Conservation (phyloP, 441 rosid genomes). For the Corymbia citriodora region DNA sequence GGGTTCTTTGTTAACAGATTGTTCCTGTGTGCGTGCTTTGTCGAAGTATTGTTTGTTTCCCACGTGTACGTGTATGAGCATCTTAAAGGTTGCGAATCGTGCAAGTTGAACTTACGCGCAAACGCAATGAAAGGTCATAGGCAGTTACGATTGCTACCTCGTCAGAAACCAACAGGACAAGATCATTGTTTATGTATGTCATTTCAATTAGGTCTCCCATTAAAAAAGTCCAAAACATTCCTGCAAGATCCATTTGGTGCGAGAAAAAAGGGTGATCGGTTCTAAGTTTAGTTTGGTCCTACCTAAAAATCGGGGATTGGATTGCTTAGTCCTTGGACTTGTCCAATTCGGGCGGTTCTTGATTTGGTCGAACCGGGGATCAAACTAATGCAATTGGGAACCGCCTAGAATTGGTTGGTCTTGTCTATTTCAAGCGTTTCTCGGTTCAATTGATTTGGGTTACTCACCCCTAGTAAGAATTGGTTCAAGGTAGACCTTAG, state of each 20-base stretch:
- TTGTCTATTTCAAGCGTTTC: too few species aligned
- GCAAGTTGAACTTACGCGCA: not conserved
- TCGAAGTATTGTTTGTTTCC: not conserved
- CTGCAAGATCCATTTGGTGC: not conserved
- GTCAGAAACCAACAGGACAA: not conserved
- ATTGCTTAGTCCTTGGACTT: too few species aligned
- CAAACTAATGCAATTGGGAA: too few species aligned
- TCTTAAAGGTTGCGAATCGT: not conserved
- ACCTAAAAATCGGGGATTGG: too few species aligned
- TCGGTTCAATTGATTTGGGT: too few species aligned
- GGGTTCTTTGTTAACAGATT: not conserved
- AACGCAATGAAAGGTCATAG: not conserved
- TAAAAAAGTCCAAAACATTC: not conserved
- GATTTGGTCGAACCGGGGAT: too few species aligned
- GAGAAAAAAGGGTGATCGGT: too few species aligned
- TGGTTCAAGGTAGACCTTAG: not conserved
- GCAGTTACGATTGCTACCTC: not conserved
- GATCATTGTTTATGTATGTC: not conserved
- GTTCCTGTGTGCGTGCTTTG: not conserved
- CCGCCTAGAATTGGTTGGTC: too few species aligned
- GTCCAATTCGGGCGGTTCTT: too few species aligned
- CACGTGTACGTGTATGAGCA: rapidly evolving
- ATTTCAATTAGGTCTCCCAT: not conserved
- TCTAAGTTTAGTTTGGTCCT: too few species aligned
- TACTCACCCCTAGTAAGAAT: not conserved